Conservation (phyloP, 192 early-diverging fungal species). For the Diversispora epigaea region DNA sequence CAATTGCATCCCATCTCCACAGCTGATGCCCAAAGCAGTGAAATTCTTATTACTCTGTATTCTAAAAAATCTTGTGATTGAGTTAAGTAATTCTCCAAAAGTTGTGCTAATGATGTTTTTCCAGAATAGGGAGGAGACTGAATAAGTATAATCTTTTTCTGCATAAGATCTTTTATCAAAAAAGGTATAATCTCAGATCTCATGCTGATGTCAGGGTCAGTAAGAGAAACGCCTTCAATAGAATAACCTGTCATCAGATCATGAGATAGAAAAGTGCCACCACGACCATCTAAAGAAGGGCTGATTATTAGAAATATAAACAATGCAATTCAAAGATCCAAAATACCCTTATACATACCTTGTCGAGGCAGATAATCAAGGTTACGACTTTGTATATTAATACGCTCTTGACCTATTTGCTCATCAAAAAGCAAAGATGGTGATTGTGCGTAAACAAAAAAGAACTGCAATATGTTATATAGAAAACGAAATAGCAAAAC, state of each 20-base stretch:
- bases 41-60: slow-evolving; percentile 17
- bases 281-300: no score
- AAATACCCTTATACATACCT: no score
- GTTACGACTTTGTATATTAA: no score
- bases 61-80: slow-evolving; percentile 6
- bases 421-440: slow-evolving; percentile 7
- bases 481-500: no score
- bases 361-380: no score
- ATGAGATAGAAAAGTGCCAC: no score
- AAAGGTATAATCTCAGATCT: background rate
- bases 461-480: background rate
- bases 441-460: no score
- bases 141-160: background rate
- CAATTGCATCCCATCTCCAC: background rate
- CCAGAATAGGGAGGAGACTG: slow-evolving; percentile 12
- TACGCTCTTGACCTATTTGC: no score
- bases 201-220: slow-evolving; percentile 6
- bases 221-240: no score
- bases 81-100: background rate
- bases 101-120: slow-evolving; percentile 1
- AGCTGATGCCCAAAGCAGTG: slow-evolving; percentile 20
- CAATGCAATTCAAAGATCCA: no score
- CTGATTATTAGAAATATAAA: no score
- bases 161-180: slow-evolving; percentile 4
- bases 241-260: no score